Percentiles rank a stretch among this genome's conserved stretches.
phyloP scores from a whole-genome alignment of 208 protist species.

The Phytomonas sp. region DNA sequence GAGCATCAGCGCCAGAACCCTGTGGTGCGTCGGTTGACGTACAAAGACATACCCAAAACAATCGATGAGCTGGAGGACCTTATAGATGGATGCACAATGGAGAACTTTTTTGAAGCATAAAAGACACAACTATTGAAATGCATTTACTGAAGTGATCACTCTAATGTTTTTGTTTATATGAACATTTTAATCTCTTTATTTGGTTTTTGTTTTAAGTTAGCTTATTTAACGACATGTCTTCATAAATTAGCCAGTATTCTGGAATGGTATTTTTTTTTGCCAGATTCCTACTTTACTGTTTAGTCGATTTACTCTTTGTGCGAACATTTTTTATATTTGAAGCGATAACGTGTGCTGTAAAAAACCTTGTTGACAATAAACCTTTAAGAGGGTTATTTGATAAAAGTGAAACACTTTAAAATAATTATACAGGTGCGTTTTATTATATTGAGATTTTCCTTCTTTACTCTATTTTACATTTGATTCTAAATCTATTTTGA shows the following conservation, averaged over 20 bases:
- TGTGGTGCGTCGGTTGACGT: constrained; percentile 50
- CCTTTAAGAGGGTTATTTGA: background rate
- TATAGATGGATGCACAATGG: constrained; percentile 24
- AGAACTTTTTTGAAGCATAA: background rate
- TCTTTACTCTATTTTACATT: background rate
- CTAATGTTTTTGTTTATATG: background rate
- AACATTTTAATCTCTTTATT: background rate
- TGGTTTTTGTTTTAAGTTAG: background rate
- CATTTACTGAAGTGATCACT: background rate
- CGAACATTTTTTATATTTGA: background rate
- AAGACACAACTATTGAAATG: background rate
- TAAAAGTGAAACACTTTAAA: background rate
- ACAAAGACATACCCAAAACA: constrained; percentile 46
- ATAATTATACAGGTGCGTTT: background rate
- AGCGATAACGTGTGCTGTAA: background rate
- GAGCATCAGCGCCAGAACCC: constrained; percentile 27
- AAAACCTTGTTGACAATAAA: background rate
- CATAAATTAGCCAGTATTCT: background rate
- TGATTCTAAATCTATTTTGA: background rate
- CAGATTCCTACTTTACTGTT: background rate
- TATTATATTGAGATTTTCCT: background rate
- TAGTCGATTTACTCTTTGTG: background rate
- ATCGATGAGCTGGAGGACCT: constrained; percentile 79
- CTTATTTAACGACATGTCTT: background rate
- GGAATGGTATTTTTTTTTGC: background rate